phyloP scores from a whole-genome alignment of 192 early-diverging fungal genomes.

The Thamnidium elegans region DNA sequence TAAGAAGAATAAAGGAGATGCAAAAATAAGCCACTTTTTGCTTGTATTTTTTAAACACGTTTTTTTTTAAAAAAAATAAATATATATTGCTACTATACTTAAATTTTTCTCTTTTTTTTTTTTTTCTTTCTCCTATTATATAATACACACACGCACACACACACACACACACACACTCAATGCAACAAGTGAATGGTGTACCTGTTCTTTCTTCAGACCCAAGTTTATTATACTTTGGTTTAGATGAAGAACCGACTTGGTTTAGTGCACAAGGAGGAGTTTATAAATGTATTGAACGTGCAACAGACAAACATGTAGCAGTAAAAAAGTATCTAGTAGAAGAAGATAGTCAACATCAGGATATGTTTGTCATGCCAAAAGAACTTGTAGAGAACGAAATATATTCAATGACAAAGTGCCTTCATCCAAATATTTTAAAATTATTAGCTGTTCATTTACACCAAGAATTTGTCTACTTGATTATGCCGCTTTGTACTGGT shows the following conservation, averaged over 20 bases:
- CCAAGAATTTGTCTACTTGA: slow-evolving; percentile 33
- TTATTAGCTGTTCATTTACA: slow-evolving; percentile 30
- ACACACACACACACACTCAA: slow-evolving; percentile 1
- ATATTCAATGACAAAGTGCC: slow-evolving; percentile 38
- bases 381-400: slow-evolving; percentile 42
- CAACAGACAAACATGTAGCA: slow-evolving; percentile 19
- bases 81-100: neutral
- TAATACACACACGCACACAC: neutral
- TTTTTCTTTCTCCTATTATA: neutral
- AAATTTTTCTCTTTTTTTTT: neutral
- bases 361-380: slow-evolving; percentile 39
- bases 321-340: slow-evolving; percentile 41
- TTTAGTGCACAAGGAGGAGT: slow-evolving; percentile 39
- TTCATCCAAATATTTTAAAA: slow-evolving; percentile 33
- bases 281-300: slow-evolving; percentile 31
- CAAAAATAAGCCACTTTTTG: no score
- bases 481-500: slow-evolving; percentile 39
- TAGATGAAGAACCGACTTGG: slow-evolving; percentile 38
- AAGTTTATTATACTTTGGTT: slow-evolving; percentile 28
- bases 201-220: slow-evolving; percentile 36
- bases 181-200: slow-evolving; percentile 40
- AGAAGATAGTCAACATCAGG: slow-evolving; percentile 23
- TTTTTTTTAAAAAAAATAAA: no score
- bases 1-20: no score
- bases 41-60: no score